A percentile compares a stretch with the other conserved stretches of the same genome.
Evolutionary conservation across 1,139 yeast genomes (phyloP).

Genomic region (Nakaseomyces glabratus): DNA sequence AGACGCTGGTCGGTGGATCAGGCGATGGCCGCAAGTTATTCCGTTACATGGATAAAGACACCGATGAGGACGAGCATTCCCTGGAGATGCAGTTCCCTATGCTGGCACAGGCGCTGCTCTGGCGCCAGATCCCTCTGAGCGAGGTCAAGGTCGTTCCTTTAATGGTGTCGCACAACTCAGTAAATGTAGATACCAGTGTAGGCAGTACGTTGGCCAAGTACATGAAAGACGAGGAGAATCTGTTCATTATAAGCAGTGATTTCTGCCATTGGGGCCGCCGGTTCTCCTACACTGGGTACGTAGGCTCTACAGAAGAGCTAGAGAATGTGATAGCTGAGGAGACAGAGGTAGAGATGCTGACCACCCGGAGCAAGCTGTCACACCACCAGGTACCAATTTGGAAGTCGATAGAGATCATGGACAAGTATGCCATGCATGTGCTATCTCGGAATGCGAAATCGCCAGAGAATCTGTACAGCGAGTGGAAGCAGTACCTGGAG

Average conservation of each 20-base stretch:
- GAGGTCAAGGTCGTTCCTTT: constrained; percentile 64
- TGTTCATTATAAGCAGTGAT: constrained; percentile 74
- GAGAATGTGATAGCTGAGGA: constrained; percentile 20
- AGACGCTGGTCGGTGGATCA: constrained; percentile 25
- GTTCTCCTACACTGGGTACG: constrained; percentile 62
- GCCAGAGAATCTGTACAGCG: constrained; percentile 34
- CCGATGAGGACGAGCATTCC: constrained; percentile 84
- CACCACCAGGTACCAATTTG: constrained; percentile 42
- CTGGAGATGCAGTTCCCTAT: constrained; percentile 89
- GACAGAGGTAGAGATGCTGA: constrained; percentile 24
- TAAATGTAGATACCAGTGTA: constrained; percentile 37
- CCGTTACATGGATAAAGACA: constrained; percentile 45
- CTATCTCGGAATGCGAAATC: constrained; percentile 32
- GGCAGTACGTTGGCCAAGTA: constrained; percentile 47
- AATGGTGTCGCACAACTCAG: constrained; percentile 59
- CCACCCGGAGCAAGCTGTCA: constrained; percentile 17
- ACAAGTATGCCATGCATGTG: constrained; percentile 57
- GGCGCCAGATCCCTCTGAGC: constrained; percentile 35
- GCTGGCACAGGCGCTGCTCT: constrained; percentile 41
- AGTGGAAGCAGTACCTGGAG: constrained; percentile 62
- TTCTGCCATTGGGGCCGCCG: constrained; percentile 94
- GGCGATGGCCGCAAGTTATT: constrained; percentile 33
- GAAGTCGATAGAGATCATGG: constrained; percentile 64
- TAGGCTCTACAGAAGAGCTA: constrained; percentile 22
- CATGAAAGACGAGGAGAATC: constrained; percentile 43